Base-by-base conservation (phyloP, 371 early-diverging fungal species). In the Mucor velutinosus region DNA sequence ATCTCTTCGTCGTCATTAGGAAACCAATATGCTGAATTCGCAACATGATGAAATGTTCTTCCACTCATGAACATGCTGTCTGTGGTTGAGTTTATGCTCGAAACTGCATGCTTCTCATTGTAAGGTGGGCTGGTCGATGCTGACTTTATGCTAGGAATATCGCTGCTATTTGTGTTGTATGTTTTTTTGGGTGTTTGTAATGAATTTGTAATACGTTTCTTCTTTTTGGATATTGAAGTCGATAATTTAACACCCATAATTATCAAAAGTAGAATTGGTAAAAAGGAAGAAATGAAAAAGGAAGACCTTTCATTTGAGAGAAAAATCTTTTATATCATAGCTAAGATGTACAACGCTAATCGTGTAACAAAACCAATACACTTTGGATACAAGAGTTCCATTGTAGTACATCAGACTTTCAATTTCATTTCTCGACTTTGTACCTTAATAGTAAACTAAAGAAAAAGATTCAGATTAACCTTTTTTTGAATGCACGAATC, bases 1-100 rank as follows among this genome's bases (percentile, higher is more conserved):
- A 81, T 68, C 61, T 81, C 81, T 62, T 78, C 77, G 27, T 78
- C 71, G 32, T 81, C 79, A 58, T 66, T 78, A n/a, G 81, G 81
- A 23, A 78, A 71, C 81, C 81, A 81, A 51, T 78, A 81, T 6
- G 73, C 72, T 3, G 78, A 76, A 43, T 71, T 71, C 14, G 35
- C 23, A 23, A 60, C 67, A 23, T 70, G 64, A 29, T 70, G 67
- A 56, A 70, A 70, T 30, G 39, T 47, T 60, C 70, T 62, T 60
- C 62, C 63, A 23, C 23, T 59, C 27, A 53, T 25, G 11, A 49
- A 10, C 27, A 61, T 39, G 51, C 62, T 70, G 1, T 58, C 65
- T 11, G 56, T 67, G n/a, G 35, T 53, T 3, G 69, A 64, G 12
- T 45, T 47, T 15, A 45, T 43, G 12, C 58, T 25, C 5, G 47